Conservation (phyloP, 208 protist species). For the Leishmania braziliensis region DNA sequence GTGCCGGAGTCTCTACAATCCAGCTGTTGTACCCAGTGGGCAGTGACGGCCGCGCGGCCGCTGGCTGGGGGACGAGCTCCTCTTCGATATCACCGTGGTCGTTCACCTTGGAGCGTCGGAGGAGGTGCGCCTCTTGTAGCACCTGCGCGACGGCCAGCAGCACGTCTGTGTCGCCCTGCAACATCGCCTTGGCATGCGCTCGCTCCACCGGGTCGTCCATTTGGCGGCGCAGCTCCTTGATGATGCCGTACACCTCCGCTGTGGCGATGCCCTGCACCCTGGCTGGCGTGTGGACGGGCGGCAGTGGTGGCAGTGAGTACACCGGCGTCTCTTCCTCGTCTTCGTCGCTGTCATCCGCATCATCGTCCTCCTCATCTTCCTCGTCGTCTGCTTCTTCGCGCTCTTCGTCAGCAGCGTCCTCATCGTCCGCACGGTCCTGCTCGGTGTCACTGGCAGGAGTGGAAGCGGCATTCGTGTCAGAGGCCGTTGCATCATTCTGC, state of each 20-base stretch:
- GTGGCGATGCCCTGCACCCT: slow-evolving; percentile 57
- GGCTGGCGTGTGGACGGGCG: slow-evolving; percentile 45
- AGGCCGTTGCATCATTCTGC: background rate
- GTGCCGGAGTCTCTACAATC: slow-evolving; percentile 35
- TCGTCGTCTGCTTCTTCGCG: slow-evolving; percentile 23
- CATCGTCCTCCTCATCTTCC: slow-evolving; percentile 28
- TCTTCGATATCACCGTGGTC: slow-evolving; percentile 45
- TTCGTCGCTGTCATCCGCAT: slow-evolving; percentile 39
- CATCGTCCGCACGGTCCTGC: slow-evolving; percentile 8
- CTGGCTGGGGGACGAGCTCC: slow-evolving; percentile 52
- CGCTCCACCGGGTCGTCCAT: slow-evolving; percentile 61
- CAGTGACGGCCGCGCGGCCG: slow-evolving; percentile 46
- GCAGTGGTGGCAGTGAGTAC: slow-evolving; percentile 59
- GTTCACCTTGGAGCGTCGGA: slow-evolving; percentile 45
- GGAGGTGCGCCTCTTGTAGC: slow-evolving; percentile 66
- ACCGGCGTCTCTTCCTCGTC: slow-evolving; percentile 38
- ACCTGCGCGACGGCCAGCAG: slow-evolving; percentile 70
- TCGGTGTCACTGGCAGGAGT: slow-evolving; percentile 6
- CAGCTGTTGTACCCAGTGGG: slow-evolving; percentile 66
- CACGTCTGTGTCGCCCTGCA: slow-evolving; percentile 59
- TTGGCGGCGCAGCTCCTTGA: slow-evolving; percentile 60
- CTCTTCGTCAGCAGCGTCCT: slow-evolving; percentile 2
- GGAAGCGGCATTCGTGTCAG: slow-evolving; percentile 9
- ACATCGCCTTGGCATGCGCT: slow-evolving; percentile 56
- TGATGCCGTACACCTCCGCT: slow-evolving; percentile 72